A percentile compares a stretch with the other conserved stretches of the same genome.
Evolutionary conservation across 306 rosid genomes (phyloP).

Genomic region (Lathyrus aphaca): DNA sequence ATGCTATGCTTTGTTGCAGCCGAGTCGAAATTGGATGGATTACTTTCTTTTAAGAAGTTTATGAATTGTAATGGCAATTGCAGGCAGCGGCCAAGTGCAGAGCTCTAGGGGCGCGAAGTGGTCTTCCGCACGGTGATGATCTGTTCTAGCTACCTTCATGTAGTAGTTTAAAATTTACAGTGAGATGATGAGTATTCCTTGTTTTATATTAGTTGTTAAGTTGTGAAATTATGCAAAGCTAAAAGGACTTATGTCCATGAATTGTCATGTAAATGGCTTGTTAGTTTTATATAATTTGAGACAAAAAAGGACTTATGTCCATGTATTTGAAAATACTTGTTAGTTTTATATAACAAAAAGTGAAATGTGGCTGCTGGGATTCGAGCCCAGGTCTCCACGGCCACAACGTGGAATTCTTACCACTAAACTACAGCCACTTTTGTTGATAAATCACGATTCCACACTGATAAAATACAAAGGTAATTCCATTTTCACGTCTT

Average conservation of each 20-base stretch:
- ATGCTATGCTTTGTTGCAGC: slow-evolving; percentile 63
- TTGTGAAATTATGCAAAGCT: not conserved
- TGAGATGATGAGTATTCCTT: not conserved
- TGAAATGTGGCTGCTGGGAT: not conserved
- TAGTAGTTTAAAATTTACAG: slow-evolving; percentile 21
- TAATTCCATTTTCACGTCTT: no score
- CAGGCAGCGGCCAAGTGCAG: slow-evolving; percentile 85
- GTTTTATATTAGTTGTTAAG: no score
- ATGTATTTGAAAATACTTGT: not conserved
- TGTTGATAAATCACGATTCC: not conserved
- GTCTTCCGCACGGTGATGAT: slow-evolving; percentile 61
- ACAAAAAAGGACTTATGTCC: no score
- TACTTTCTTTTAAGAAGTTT: slow-evolving; percentile 7
- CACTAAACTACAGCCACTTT: slow-evolving; percentile 14
- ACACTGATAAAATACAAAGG: no score
- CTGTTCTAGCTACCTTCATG: slow-evolving; percentile 55
- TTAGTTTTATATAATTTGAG: no score
- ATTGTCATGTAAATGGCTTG: not conserved
- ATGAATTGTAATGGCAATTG: slow-evolving; percentile 25
- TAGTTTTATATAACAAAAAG: no score
- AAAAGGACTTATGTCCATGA: not conserved
- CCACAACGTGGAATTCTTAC: slow-evolving; percentile 20
- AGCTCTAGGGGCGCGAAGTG: slow-evolving; percentile 76
- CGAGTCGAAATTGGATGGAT: not conserved
- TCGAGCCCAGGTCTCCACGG: slow-evolving; percentile 21